Evolutionary conservation across 148 eudicot species (phyloP).

Genomic region (Persicaria tinctoria): DNA sequence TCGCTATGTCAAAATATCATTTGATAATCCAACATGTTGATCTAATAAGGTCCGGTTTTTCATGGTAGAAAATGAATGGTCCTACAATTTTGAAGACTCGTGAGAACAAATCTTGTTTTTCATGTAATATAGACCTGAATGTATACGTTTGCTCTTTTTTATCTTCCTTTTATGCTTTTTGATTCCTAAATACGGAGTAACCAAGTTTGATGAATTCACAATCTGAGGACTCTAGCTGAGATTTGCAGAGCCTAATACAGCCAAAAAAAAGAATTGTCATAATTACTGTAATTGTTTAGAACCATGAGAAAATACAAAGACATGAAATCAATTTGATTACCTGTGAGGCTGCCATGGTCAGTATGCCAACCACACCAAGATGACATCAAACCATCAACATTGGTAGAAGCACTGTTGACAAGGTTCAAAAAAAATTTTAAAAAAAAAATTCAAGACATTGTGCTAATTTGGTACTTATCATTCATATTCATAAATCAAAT

Average conservation of each 20-base stretch:
- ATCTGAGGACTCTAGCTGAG: neutral
- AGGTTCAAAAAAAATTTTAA: conserved; percentile 1
- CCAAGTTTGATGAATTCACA: neutral
- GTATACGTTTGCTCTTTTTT: neutral
- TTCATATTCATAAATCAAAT: neutral
- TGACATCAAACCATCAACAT: conserved; percentile 49
- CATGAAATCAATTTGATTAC: conserved; percentile 23
- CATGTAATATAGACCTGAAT: neutral
- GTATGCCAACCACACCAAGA: conserved; percentile 99
- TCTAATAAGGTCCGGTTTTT: neutral
- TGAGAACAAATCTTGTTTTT: neutral
- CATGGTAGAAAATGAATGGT: neutral
- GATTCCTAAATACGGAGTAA: conserved; percentile 6
- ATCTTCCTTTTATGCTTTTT: neutral
- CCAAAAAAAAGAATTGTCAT: neutral
- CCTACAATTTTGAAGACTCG: neutral
- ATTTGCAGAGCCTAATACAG: neutral
- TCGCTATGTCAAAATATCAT: neutral
- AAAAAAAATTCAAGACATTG: neutral
- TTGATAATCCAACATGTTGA: neutral
- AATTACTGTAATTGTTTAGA: neutral
- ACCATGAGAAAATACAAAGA: neutral
- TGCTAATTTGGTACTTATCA: neutral
- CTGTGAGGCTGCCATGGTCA: conserved; percentile 95
- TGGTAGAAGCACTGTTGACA: conserved; percentile 35